Conservation (phyloP, 768 basidiomycete species). For the Russula earlei region DNA sequence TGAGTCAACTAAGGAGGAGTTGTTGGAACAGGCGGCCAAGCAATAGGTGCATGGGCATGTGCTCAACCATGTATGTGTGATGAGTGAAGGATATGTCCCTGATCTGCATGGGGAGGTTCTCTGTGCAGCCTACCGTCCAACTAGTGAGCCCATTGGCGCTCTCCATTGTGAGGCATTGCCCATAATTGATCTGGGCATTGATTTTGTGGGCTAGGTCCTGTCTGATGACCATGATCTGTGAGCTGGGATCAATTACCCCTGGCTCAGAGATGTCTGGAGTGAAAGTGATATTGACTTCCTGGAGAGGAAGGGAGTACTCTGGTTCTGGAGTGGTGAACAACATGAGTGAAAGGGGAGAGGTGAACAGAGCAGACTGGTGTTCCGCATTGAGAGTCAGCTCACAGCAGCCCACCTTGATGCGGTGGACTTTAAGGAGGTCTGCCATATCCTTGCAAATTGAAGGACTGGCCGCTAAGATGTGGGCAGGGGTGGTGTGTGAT, state of each 20-base stretch:
- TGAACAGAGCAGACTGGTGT: too few relatives aligned
- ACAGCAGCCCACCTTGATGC: background rate
- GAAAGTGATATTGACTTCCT: background rate
- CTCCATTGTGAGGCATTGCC: background rate
- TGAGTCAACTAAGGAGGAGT: too few relatives aligned
- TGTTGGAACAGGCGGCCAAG: too few relatives aligned
- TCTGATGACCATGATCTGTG: background rate
- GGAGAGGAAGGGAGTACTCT: background rate
- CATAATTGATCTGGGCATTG: background rate
- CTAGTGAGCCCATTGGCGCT: background rate
- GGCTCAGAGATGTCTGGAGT: background rate
- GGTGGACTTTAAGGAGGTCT: background rate
- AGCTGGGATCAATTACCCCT: background rate
- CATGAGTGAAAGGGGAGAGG: too few relatives aligned
- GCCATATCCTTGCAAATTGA: background rate
- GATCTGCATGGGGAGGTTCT: background rate
- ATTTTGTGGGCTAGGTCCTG: background rate
- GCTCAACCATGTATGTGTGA: background rate
- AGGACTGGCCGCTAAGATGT: background rate
- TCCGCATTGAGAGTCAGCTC: background rate
- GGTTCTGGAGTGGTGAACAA: background rate
- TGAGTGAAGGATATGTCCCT: background rate
- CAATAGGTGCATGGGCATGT: background rate
- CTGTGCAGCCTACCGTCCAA: background rate
- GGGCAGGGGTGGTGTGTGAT: background rate